Base-by-base conservation (phyloP, 2,329 filamentous ascomycete species). In the Ascochyta pisi region DNA sequence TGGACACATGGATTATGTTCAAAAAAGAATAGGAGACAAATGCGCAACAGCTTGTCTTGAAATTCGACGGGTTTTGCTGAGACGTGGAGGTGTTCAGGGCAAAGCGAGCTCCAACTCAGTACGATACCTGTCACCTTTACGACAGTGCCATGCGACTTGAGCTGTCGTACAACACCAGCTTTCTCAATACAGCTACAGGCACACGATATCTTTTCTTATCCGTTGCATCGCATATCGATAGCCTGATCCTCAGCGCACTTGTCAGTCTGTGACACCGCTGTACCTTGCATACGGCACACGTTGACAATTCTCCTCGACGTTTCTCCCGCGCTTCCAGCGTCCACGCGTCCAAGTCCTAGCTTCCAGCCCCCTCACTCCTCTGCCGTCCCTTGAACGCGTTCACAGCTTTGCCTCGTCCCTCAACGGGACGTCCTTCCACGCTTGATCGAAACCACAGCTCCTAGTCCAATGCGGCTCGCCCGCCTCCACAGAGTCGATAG, bases 381-480 rank as follows among this genome's bases (percentile, higher is more conserved):
- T 39, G 15, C 42, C 44, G 9, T 35, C 42, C 13, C 34, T 46
- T 40, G 23, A 50, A 37, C 42, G 31, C 40, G 7, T 12, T 66
- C 52, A 73, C 41, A 72, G 58, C 55, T 60, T 68, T 49, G 60
- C 63, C 38, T 48, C 54, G 10, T 66, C 62, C 50, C 70, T 61
- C 50, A 67, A 16, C 24, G 73, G 70, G 23, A 81, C 66, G 24
- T 71, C 60, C 65, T 82, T 76, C 89, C 90, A 92, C 4, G 87
- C 86, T 66, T 88, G 81, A 1, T 86, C 81, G 62, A 89, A 85
- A 0, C 89, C 89, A 38, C 82, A 80, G 42, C 81, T 82, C 22
- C 85, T 78, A 12, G 89, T 83, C 88, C 88, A 92, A 27, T 69
- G 74, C 1, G 73, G 71, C 4, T 80, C 82, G 1, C 77, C 74